phyloP scores from a whole-genome alignment of 108 stramenopile species.

The Skeletonema potamos region DNA sequence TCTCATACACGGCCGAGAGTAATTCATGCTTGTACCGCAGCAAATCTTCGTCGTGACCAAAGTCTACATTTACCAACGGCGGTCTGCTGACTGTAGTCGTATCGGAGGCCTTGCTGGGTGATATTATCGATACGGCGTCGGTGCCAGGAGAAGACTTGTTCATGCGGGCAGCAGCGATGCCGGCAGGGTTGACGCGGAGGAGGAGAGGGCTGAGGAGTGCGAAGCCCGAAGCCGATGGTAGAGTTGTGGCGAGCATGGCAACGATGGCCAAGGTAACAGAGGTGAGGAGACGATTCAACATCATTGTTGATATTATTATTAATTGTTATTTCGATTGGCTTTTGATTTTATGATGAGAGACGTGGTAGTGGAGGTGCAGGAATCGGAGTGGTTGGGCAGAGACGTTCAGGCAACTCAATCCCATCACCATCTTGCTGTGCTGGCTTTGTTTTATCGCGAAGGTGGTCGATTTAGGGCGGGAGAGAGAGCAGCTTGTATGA shows the following conservation, averaged over 20 bases:
- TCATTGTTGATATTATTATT: not conserved
- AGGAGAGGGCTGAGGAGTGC: constrained; percentile 23
- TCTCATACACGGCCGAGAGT: constrained; percentile 18
- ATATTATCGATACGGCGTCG: not conserved
- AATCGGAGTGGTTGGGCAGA: too few relatives aligned
- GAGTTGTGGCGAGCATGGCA: not conserved
- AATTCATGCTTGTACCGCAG: constrained; percentile 25
- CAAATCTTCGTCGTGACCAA: constrained; percentile 26
- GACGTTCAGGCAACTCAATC: too few relatives aligned
- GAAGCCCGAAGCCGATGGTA: constrained; percentile 4
- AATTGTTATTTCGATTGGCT: not conserved
- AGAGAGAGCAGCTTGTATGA: too few relatives aligned
- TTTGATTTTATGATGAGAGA: not conserved
- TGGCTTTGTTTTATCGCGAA: too few relatives aligned
- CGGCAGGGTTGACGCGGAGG: constrained; percentile 16
- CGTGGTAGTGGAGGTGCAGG: too few relatives aligned
- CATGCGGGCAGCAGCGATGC: not conserved
- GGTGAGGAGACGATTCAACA: constrained; percentile 7
- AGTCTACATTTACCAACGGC: not conserved
- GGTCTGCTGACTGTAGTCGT: not conserved
- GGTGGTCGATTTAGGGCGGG: too few relatives aligned
- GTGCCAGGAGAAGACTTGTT: not conserved
- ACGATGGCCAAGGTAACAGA: constrained; percentile 3
- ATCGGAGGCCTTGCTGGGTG: not conserved
- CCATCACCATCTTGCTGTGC: too few relatives aligned